Base-by-base conservation (phyloP, 1,139 yeast species). In the Candida sp. region DNA sequence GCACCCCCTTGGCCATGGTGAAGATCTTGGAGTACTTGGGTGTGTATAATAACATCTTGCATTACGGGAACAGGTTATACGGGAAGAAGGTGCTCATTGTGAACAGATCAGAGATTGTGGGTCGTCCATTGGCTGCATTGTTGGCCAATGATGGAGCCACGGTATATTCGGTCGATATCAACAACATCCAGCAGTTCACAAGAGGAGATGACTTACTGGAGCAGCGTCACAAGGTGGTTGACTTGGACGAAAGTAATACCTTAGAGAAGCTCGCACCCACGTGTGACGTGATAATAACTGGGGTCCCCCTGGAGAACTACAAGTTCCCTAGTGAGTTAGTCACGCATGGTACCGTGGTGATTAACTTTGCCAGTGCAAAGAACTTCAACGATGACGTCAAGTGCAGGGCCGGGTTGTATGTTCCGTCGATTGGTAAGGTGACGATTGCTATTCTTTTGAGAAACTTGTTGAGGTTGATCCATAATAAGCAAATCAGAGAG, bases 61-160 rank as follows among this genome's bases (percentile, higher is more conserved):
- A 89, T 35, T 89, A 91, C 62, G 99, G 99, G 6, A 92, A 94
- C 73, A 80, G 98, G 53, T 78, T 94, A 26, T 94, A 91, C 63
- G 99, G 99, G 43, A 93, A 92, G 68, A 93, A 94, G 49, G 80
- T 94, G 51, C 86, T 96, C 49, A 86, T 94, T 47, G 94, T 94
- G 47, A 94, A 94, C 72, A 81, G 99, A 62, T 88, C 96, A 8
- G 99, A 94, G 69, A 93, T 94, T 61, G 99, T 94, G 23, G 99
- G 99, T 5, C 84, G 99, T 59, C 99, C 99, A 1, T 76, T 94
- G 56, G 99, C 99, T 32, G 98, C 99, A 0, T 73, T 94, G 41
- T 75, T 96, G 58, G 99, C 99, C 27, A 94, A 94, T 62, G 99
- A 94, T 64, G 99, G 99, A 55, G 99, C 99, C 27, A 88, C 88